These are phyloP conservation scores for Penicillium chermesinum DNA, from an alignment of 495 filamentous ascomycete species.

Conservation along the genomic window DNA sequence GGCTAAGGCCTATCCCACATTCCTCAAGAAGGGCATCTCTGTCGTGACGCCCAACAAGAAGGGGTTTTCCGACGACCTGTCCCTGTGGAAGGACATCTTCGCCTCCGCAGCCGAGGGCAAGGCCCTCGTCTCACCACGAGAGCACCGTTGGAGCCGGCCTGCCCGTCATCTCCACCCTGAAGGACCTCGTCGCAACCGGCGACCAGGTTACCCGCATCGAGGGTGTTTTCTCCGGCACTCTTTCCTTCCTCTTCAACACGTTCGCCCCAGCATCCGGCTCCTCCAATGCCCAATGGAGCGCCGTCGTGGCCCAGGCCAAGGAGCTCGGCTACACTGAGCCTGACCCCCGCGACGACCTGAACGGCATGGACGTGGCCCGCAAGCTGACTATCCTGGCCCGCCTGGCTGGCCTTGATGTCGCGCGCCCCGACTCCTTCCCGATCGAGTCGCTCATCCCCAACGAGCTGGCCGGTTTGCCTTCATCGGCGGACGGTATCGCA, in stretches of 20 bases:
- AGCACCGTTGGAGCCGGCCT: conserved; percentile 87
- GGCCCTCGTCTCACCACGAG: conserved; percentile 86
- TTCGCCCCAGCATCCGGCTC: conserved; percentile 71
- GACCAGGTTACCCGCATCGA: conserved; percentile 85
- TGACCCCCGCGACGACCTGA: conserved; percentile 91
- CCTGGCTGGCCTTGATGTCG: conserved; percentile 69
- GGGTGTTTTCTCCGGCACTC: conserved; percentile 93
- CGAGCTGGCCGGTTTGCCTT: conserved; percentile 67
- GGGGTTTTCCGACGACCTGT: conserved; percentile 72
- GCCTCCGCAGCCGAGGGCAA: conserved; percentile 53
- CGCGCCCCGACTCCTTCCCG: conserved; percentile 77
- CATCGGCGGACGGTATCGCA: conserved; percentile 52
- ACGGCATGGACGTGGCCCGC: conserved; percentile 90
- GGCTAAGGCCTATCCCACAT: conserved; percentile 70
- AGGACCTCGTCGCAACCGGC: conserved; percentile 83
- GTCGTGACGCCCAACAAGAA: conserved; percentile 98
- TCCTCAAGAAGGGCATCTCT: conserved; percentile 73
- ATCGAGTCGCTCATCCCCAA: conserved; percentile 86
- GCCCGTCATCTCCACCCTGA: conserved; percentile 84
- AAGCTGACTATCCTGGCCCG: conserved; percentile 93
- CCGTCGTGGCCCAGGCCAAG: conserved; percentile 83
- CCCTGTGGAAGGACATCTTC: conserved; percentile 81
- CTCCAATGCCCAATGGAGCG: conserved; percentile 67
- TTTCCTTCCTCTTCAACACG: conserved; percentile 94
- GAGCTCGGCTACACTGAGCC: conserved; percentile 94